Conservation (phyloP, 345 rosid species). For the Psidium guajava region DNA sequence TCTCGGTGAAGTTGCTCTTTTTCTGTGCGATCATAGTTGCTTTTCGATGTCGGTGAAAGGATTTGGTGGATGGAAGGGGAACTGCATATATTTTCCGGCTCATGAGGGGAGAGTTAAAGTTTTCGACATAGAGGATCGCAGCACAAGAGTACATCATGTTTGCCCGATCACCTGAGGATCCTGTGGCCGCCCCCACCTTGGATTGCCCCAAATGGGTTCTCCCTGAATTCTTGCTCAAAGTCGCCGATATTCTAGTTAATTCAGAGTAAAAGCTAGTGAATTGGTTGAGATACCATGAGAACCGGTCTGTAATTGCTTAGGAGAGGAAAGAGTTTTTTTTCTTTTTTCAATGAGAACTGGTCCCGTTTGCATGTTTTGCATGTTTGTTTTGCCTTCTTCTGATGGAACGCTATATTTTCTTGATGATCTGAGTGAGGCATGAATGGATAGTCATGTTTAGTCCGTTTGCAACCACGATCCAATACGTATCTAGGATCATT, state of each 20-base stretch:
- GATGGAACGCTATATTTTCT: neutral
- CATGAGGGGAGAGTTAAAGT: neutral
- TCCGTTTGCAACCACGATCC: too few species aligned
- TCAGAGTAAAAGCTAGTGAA: neutral
- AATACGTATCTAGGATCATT: too few species aligned
- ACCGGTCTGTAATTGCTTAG: neutral
- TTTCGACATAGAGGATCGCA: neutral
- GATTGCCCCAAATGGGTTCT: neutral
- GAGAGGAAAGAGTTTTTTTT: neutral
- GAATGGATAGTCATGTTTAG: too few species aligned
- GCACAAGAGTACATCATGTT: neutral
- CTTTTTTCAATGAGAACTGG: neutral
- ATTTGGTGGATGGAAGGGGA: conserved; percentile 4
- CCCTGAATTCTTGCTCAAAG: neutral
- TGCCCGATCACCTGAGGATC: neutral
- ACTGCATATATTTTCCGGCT: neutral
- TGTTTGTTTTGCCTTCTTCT: neutral
- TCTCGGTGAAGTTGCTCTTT: conserved; percentile 12
- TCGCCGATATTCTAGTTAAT: neutral
- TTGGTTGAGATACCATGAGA: neutral
- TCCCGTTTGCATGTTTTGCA: too few species aligned
- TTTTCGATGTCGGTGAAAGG: conserved; percentile 14
- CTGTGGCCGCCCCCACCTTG: conserved; percentile 10
- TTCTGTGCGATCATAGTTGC: conserved; percentile 11
- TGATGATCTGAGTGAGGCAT: neutral